These are phyloP conservation scores for Sordaria brevicollis DNA, from an alignment of 495 filamentous ascomycete genomes.

Conservation along the genomic window DNA sequence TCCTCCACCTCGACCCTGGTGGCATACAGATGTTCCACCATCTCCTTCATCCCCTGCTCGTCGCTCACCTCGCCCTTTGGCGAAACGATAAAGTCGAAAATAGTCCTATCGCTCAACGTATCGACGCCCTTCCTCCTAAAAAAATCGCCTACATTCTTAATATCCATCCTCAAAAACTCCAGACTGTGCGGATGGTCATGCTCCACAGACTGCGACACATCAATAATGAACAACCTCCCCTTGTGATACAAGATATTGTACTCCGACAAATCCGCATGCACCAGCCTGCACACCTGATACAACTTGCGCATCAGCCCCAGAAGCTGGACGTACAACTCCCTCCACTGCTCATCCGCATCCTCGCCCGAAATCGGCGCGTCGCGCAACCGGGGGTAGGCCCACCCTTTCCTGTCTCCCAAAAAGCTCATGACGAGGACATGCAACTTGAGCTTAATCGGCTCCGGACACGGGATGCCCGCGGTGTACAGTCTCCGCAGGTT, in stretches of 20 bases:
- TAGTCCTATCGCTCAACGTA: conserved; percentile 56
- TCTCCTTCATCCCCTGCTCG: conserved; percentile 33
- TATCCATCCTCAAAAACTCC: conserved; percentile 93
- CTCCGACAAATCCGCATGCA: conserved; percentile 93
- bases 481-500: conserved; percentile 75
- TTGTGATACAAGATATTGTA: conserved; percentile 93
- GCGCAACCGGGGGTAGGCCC: conserved; percentile 69
- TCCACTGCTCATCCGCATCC: conserved; percentile 66
- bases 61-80: conserved; percentile 39
- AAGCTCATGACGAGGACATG: conserved; percentile 94
- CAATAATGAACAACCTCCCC: conserved; percentile 78
- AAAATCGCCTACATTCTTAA: conserved; percentile 91
- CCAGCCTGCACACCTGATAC: conserved; percentile 80
- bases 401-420: conserved; percentile 75
- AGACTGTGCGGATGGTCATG: conserved; percentile 86
- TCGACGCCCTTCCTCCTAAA: conserved; percentile 79
- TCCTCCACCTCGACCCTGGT: conserved; percentile 19
- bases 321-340: conserved; percentile 67
- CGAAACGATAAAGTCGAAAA: conserved; percentile 72
- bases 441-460: conserved; percentile 75
- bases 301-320: conserved; percentile 82
- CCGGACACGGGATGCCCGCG: conserved; percentile 81
- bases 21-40: conserved; percentile 38
- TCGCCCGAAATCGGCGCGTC: conserved; percentile 36
- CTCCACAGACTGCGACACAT: conserved; percentile 94